Evolutionary conservation across 805 yeast species (phyloP).

Genomic region (Isabelozyma gotoi): DNA sequence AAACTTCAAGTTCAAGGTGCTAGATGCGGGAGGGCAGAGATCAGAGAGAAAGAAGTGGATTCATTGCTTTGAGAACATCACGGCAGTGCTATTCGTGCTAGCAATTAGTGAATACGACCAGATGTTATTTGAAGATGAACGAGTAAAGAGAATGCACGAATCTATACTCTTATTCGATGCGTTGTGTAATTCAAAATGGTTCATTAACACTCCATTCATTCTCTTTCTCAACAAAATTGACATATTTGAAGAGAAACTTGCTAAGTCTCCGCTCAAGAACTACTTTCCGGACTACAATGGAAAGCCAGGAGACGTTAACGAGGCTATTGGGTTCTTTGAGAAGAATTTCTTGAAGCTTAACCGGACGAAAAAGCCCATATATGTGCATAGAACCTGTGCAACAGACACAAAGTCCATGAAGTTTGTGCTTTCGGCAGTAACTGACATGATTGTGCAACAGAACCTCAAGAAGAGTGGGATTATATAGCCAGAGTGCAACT

Average conservation of each 20-base stretch:
- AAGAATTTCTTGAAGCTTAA: slow-evolving; percentile 62
- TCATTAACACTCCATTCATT: slow-evolving; percentile 81
- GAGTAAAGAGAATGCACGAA: slow-evolving; percentile 89
- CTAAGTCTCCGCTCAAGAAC: slow-evolving; percentile 59
- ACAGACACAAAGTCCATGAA: slow-evolving; percentile 88
- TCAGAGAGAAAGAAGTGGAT: slow-evolving; percentile 93
- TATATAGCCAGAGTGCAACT: slow-evolving; percentile 32
- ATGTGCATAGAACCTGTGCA: slow-evolving; percentile 92
- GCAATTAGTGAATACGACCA: slow-evolving; percentile 95
- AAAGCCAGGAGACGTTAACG: slow-evolving; percentile 56
- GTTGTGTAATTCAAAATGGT: slow-evolving; percentile 83
- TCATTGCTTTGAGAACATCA: slow-evolving; percentile 87
- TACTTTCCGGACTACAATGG: slow-evolving; percentile 82
- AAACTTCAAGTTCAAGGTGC: slow-evolving; percentile 65
- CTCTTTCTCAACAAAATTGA: slow-evolving; percentile 89
- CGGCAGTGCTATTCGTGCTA: slow-evolving; percentile 82
- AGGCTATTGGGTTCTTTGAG: slow-evolving; percentile 72
- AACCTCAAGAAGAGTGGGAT: slow-evolving; percentile 79
- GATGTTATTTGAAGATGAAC: slow-evolving; percentile 82
- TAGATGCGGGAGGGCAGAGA: slow-evolving; percentile 97
- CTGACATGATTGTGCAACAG: slow-evolving; percentile 85
- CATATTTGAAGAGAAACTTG: slow-evolving; percentile 69
- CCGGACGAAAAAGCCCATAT: slow-evolving; percentile 69
- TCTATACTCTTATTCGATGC: slow-evolving; percentile 81
- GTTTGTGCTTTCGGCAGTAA: slow-evolving; percentile 87